A percentile compares a stretch with the other conserved stretches of the same genome.
Evolutionary conservation across 768 basidiomycete genomes (phyloP).

Genomic region (Agaricus subrufescens): DNA sequence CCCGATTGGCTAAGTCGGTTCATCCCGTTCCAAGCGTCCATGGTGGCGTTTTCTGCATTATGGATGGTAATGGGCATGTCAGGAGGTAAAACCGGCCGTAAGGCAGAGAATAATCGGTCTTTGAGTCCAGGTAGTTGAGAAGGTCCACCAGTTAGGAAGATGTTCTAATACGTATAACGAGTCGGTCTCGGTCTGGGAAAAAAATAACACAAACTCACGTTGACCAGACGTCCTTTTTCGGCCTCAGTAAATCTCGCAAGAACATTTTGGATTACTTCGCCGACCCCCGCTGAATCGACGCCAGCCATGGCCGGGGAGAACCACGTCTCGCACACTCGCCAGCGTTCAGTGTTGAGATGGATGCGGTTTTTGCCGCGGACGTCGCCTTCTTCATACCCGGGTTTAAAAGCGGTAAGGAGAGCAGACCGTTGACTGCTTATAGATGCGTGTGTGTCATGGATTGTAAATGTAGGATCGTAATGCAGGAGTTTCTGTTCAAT

Average conservation of each 20-base stretch:
- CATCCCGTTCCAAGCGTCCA: slow-evolving; percentile 95
- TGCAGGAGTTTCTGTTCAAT: slow-evolving; percentile 80
- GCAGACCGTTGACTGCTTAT: slow-evolving; percentile 75
- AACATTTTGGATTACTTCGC: slow-evolving; percentile 86
- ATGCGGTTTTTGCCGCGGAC: slow-evolving; percentile 61
- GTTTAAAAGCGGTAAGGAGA: slow-evolving; percentile 81
- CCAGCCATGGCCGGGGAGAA: slow-evolving; percentile 95
- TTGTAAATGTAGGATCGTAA: slow-evolving; percentile 81
- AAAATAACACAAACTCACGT: slow-evolving; percentile 40
- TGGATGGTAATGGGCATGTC: slow-evolving; percentile 67
- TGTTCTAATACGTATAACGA: slow-evolving; percentile 47
- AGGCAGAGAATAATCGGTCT: slow-evolving; percentile 59
- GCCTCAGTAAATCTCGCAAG: slow-evolving; percentile 63
- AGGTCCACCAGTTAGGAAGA: slow-evolving; percentile 85
- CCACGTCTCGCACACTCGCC: slow-evolving; percentile 88
- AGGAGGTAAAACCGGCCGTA: slow-evolving; percentile 85
- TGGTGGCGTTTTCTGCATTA: slow-evolving; percentile 56
- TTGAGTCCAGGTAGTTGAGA: slow-evolving; percentile 68
- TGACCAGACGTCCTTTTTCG: slow-evolving; percentile 70
- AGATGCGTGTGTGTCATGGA: slow-evolving; percentile 77
- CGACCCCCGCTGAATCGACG: slow-evolving; percentile 88
- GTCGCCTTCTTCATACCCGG: slow-evolving; percentile 73
- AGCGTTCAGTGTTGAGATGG: slow-evolving; percentile 86
- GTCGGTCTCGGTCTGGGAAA: not conserved
- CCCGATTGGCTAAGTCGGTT: slow-evolving; percentile 61